Base-by-base conservation (phyloP, 352 stramenopile species). In the Phytophthora sp. region DNA sequence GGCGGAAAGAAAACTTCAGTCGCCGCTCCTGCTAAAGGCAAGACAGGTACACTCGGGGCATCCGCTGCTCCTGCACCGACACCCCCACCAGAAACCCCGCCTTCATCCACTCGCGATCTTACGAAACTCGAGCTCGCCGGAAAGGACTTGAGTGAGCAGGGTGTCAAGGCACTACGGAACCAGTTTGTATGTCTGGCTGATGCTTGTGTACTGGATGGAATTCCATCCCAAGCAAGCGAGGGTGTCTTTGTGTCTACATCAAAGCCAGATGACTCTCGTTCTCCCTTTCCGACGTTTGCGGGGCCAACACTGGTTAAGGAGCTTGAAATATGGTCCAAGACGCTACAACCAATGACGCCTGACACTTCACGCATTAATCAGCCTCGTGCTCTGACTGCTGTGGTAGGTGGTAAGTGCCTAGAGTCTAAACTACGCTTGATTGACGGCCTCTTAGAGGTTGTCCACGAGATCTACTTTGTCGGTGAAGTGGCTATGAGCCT, bases 341-440 rank as follows among this genome's bases (percentile, higher is more conserved):
- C 69, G 9, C 63, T 87, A 6, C 80, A 87, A 46, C 64, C 67
- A 13, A 24, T 21, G 12, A 11, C 9, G 5, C 5, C 13, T 30
- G 15, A 20, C 1, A 50, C 9, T 49, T 12, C 20, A 26, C n/a
- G 5, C 38, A 31, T 4, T 4, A 9, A 27, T 23, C 18, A 20
- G 21, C 20, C 36, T 7, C 44, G 21, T 23, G 20, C 27, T 1
- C 67, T 77, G 9, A 79, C 66, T 30, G 84, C 79, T 18, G 56
- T 93, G 4, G 51, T 94, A 24, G 86, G 86, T 13, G 86, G 86
- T 4, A 79, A 72, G 27, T 54, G 65, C 23, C 33, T 91, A 45
- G 69, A 83, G 29, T 41, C 55, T 1, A 93, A 94, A 49, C 36
- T 94, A 29, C 83, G 81, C 0, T 30, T 94, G 13, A 79, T 94